A percentile compares a stretch with the other conserved stretches of the same genome.
Evolutionary conservation across 2,329 filamentous ascomycete species (phyloP).

Genomic region (Cladophialophora carrionii): DNA sequence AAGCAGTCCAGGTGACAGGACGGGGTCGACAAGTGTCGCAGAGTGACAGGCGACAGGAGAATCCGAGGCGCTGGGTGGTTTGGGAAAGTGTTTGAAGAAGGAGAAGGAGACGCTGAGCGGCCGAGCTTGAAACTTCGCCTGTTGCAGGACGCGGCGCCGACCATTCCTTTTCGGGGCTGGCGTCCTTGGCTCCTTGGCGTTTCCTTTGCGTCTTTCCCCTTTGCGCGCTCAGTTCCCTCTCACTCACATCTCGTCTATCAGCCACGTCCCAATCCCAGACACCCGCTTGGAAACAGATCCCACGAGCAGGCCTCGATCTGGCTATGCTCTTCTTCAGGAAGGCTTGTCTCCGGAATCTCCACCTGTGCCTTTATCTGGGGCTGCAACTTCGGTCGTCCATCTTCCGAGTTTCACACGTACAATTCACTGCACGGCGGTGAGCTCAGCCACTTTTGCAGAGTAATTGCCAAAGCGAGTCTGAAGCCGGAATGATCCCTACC

Average conservation of each 20-base stretch:
- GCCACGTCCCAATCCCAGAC: slow-evolving; percentile 18
- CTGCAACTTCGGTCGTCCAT: slow-evolving; percentile 13
- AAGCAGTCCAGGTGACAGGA: slow-evolving; percentile 7
- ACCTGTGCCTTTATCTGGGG: slow-evolving; percentile 14
- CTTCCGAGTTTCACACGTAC: slow-evolving; percentile 29
- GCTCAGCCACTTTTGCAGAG: slow-evolving; percentile 28
- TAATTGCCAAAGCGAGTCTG: slow-evolving; percentile 13
- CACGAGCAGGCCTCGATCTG: slow-evolving; percentile 10
- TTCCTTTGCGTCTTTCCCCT: neutral
- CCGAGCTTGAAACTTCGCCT: neutral
- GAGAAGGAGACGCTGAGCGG: neutral
- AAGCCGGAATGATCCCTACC: slow-evolving; percentile 23
- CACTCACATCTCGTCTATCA: slow-evolving; percentile 12
- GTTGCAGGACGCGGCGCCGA: neutral
- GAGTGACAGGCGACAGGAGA: slow-evolving; percentile 20
- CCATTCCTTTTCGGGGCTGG: neutral
- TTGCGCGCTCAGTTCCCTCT: neutral
- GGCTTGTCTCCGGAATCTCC: slow-evolving; percentile 21
- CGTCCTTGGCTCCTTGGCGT: neutral
- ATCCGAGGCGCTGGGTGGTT: slow-evolving; percentile 33
- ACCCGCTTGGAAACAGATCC: slow-evolving; percentile 18
- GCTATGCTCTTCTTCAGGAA: slow-evolving; percentile 6
- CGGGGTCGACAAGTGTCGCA: slow-evolving; percentile 27
- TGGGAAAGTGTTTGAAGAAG: slow-evolving; percentile 30
- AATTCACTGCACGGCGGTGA: slow-evolving; percentile 10